Evolutionary conservation across 164 flowering plant genomes (phyloP), one percentile per base, ranked within the genome.

Genomic region (Warburgia ugandensis): DNA sequence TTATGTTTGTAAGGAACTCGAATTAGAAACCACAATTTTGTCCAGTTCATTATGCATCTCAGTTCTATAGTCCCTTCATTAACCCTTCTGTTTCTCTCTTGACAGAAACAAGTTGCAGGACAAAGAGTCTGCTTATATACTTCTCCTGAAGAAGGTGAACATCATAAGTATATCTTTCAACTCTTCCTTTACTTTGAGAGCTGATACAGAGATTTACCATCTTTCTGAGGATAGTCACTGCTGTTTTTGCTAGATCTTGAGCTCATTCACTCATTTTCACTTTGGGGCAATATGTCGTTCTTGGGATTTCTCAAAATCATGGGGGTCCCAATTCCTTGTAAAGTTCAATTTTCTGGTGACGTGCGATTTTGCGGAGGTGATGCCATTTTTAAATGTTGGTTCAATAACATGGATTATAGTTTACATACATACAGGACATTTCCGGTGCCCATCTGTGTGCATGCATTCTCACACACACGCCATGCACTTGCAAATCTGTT

Each of bases 1-100:
- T 39, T 16, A 43, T 20, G 16, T 38, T 36, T 48, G 58, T 53
- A 53, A 53, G 53, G 27, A 38, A 21, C 23, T 52, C 19, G 20
- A 14, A 43, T 12, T 9, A 25, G 25, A 12, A 12, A 25, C 5
- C 11, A 43, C 25, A 43, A 23, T 6, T 12, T 25, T 22, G 13
- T 10, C 27, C 25, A 12, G 28, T 12, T 7, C n/a, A 27, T 8
- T 6, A 11, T 43, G 28, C 27, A 25, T 12, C 27, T 14, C 27
- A 3, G 11, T 7, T 43, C n/a, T 27, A 27, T 43, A 5, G 13
- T 29, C 47, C 22, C 28, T 43, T 43, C 28, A 43, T 43, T 22
- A 25, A 23, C 47, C 25, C 11, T 23, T 21, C 25, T 43, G 23
- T 40, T 22, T 43, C 27, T 23, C 28, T 43, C 21, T 23, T 22